phyloP scores from a whole-genome alignment of 306 rosid species.

The Vigna angularis region DNA sequence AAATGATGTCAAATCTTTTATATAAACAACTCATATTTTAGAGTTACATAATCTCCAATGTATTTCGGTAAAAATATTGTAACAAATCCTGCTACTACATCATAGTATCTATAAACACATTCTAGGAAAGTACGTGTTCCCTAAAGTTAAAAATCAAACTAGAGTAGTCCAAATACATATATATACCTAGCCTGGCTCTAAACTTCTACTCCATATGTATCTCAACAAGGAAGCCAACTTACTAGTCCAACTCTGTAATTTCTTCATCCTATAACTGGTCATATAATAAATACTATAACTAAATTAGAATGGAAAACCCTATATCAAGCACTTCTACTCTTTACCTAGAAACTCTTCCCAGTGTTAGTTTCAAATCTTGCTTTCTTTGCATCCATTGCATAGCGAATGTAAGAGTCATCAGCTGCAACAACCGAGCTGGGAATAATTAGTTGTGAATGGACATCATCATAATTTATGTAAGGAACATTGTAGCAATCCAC shows the following conservation, averaged over 20 bases:
- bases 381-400: constrained; percentile 66
- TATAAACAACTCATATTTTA: too few species aligned
- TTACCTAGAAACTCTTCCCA: constrained; percentile 45
- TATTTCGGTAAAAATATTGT: too few species aligned
- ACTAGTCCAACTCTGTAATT: background rate
- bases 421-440: constrained; percentile 70
- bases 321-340: background rate
- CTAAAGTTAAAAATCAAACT: constrained; percentile 20
- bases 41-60: too few species aligned
- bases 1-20: too few species aligned
- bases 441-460: constrained; percentile 55
- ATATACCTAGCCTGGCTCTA: too few species aligned
- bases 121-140: constrained; percentile 26
- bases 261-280: constrained; percentile 29
- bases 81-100: background rate
- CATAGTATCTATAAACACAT: background rate
- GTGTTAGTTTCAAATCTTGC: constrained; percentile 52
- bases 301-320: background rate
- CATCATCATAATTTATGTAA: constrained; percentile 58
- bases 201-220: too few species aligned
- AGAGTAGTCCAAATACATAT: background rate
- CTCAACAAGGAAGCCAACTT: too few species aligned
- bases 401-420: constrained; percentile 63
- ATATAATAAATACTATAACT: constrained; percentile 33
- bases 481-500: constrained; percentile 54